Evolutionary conservation across 495 filamentous ascomycete genomes (phyloP), one percentile per base, ranked within the genome.

Genomic region (Hyphodiscus hymeniophilus): DNA sequence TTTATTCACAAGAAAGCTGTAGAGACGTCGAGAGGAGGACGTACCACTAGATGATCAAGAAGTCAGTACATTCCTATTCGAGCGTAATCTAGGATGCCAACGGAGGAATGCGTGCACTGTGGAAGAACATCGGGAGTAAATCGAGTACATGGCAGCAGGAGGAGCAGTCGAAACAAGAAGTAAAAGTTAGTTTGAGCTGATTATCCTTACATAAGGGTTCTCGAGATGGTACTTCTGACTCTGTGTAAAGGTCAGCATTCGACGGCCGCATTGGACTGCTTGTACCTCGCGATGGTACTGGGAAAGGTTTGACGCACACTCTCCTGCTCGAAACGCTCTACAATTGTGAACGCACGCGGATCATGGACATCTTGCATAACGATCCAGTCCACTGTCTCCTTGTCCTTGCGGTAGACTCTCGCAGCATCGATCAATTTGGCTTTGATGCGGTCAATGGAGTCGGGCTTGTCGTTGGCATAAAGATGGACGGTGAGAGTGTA

Each of bases 371-470:
- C 75, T 60, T 84, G 80, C 81, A 83, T 79, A 31, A 81, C 78
- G 62, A 78, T 75, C 80, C 81, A 85, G 15, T 73, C 72, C 45
- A 83, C 55, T 0, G 77, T 81, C 69, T 84, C 81, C 59, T 76
- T 75, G 66, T 84, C 80, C 54, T 80, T 69, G 41, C 72, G 74
- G 65, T 83, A 84, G 26, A 83, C 69, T 51, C 71, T 67, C 7
- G 74, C 75, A 12, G 80, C 81, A 58, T 85, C 80, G 60, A 80
- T 71, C 49, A 85, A 74, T 66, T 84, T 85, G 18, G 71, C 71
- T 59, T 78, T 72, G 21, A 85, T 63, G 63, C 80, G 81, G 52
- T 64, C 62, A 66, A 84, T 80, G 63, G 66, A 71, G 49, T 74
- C 70, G 22, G 66, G 56, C 55, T 79, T 71, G 45, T 79, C 62